Base-by-base conservation (phyloP, 352 stramenopile genomes). In the Phytophthora boehmeriae region DNA sequence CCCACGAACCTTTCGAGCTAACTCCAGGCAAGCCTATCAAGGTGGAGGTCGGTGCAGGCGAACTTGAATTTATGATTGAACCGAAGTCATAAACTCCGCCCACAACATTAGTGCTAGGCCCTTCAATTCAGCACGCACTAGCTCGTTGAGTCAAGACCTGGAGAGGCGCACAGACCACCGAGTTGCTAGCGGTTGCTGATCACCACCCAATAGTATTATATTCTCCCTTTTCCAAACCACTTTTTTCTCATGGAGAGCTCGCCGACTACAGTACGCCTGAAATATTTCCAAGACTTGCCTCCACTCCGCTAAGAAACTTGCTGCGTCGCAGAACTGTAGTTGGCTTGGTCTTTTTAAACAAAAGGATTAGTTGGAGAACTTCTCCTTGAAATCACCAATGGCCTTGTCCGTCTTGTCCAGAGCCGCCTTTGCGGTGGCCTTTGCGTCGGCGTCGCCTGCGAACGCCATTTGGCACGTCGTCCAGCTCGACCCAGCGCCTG, bases 381-480 rank as follows among this genome's bases (percentile, higher is more conserved):
- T 83, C 23, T 87, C 78, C 65, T 91, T 91, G 54, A 93, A 78
- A 41, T 90, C 80, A 57, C 80, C 76, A 36, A 93, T 63, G 34
- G 86, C 63, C 76, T 91, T 90, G 66, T 93, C 80, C 54, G 83
- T 71, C 69, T 90, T 90, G 71, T 93, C 68, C 50, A 93, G 72
- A 41, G 71, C 63, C 41, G 71, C 78, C 66, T 93, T 66, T 47
- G 83, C 77, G 54, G 71, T 61, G 36, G 71, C 78, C 66, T 93
- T 66, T 47, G 83, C 77, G 54, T 90, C 74, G 50, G 45, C 76
- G 66, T 91, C 61, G 53, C 83, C 86, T 41, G 88, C 78, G 60
- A 95, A 95, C 22, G 84, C 86, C 67, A 95, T 54, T 61, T 92
- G 84, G 66, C 86, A 95, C 42, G 83, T 93, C 54, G 82, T 95